These are phyloP conservation scores for Metarhizium robertsii DNA, from an alignment of 2,329 filamentous ascomycete species.

Conservation along the genomic window DNA sequence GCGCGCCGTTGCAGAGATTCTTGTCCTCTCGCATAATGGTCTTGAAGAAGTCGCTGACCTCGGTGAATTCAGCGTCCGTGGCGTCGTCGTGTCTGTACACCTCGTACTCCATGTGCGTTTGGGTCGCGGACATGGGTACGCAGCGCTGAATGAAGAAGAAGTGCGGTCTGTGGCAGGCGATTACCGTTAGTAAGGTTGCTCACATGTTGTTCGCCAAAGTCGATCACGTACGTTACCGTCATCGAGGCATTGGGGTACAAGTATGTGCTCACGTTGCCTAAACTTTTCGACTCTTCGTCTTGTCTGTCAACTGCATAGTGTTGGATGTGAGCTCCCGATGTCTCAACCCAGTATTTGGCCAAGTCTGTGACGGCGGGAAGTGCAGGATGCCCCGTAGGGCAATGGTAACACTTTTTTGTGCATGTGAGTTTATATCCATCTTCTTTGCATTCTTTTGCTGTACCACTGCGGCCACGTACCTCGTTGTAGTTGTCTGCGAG, in stretches of 20 bases:
- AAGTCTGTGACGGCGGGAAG: constrained; percentile 33
- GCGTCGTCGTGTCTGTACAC: constrained; percentile 39
- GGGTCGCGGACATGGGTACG: constrained; percentile 33
- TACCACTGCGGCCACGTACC: background rate
- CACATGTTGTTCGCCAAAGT: too few relatives aligned
- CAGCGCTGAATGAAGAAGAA: constrained; percentile 44
- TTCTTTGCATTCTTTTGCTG: too few relatives aligned
- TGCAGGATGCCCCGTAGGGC: constrained; percentile 36
- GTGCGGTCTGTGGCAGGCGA: constrained; percentile 21
- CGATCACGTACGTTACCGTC: constrained; percentile 25
- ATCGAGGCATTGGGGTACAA: constrained; percentile 30
- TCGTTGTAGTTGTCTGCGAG: constrained; percentile 40
- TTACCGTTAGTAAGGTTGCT: too few relatives aligned
- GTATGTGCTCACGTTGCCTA: constrained; percentile 27
- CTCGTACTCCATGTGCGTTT: constrained; percentile 37
- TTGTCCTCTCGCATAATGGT: constrained; percentile 44
- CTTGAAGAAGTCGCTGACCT: constrained; percentile 38
- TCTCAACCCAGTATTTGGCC: constrained; percentile 31
- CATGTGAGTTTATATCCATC: background rate
- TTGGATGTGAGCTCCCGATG: constrained; percentile 23
- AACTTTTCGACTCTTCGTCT: constrained; percentile 19
- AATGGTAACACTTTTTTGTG: constrained; percentile 30
- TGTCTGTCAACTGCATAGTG: constrained; percentile 26
- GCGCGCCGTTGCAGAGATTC: constrained; percentile 36
- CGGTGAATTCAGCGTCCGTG: constrained; percentile 34